Percentiles rank a stretch among this genome's conserved stretches.
Conservation (phyloP, 169 alveolate species). For the Babesia ovis region DNA sequence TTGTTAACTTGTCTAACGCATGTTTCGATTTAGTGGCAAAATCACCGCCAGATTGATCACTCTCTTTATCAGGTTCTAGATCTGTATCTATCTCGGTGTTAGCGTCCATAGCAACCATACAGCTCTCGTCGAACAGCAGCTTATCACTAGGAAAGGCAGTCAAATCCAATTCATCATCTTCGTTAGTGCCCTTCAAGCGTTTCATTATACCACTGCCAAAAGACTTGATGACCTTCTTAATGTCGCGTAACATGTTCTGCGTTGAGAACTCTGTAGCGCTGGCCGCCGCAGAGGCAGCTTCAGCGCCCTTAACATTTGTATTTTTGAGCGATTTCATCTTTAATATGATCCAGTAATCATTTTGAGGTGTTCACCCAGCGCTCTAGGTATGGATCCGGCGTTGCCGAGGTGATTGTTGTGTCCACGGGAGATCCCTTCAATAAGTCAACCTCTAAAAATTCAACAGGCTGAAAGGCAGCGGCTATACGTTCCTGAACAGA, state of each 20-base stretch:
- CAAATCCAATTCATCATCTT: not conserved
- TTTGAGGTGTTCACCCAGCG: slow-evolving; percentile 22
- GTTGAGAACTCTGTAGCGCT: slow-evolving; percentile 9
- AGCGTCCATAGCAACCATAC: no score
- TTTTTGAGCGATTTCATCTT: not conserved
- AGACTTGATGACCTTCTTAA: slow-evolving; percentile 32
- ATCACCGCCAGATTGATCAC: not conserved
- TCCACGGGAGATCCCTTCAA: slow-evolving; percentile 67
- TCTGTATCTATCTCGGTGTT: no score
- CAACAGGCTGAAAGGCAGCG: slow-evolving; percentile 56
- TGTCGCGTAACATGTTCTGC: slow-evolving; percentile 26
- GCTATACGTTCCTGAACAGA: slow-evolving; percentile 32
- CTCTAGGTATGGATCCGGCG: slow-evolving; percentile 68
- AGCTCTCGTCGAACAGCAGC: not conserved
- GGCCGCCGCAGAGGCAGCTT: not conserved
- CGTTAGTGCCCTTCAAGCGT: not conserved
- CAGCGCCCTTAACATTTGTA: not conserved
- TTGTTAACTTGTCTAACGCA: not conserved
- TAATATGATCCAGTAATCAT: not conserved
- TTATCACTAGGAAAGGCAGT: not conserved
- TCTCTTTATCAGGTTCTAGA: not conserved
- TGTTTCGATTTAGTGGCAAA: not conserved
- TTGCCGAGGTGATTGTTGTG: slow-evolving; percentile 42
- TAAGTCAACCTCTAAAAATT: slow-evolving; percentile 62
- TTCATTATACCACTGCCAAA: slow-evolving; percentile 16